These are phyloP conservation scores for Barnettozyma botsteinii DNA, from an alignment of 805 yeast genomes.

Conservation along the genomic window DNA sequence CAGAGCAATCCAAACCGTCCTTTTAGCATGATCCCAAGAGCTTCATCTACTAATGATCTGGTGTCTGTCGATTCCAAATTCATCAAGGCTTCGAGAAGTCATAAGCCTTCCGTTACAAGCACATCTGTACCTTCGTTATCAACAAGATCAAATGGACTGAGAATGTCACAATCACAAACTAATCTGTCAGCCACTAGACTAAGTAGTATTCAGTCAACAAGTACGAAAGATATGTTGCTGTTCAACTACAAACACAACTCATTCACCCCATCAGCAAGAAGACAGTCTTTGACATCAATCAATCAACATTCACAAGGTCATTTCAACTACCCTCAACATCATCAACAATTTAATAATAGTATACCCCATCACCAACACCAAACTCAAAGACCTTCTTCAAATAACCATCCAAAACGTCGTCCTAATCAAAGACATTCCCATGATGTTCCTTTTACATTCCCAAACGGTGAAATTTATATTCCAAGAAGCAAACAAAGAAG, in stretches of 20 bases:
- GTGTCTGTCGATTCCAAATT: conserved; percentile 10
- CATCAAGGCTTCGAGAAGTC: not conserved
- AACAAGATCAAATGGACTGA: conserved; percentile 5
- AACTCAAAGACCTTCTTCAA: not conserved
- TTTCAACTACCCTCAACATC: not conserved
- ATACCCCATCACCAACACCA: conserved; percentile 5
- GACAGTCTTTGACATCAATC: not conserved
- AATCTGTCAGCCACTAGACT: conserved; percentile 3
- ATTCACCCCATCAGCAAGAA: conserved; percentile 7
- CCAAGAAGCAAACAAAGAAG: conserved; percentile 24
- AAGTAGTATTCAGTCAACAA: not conserved
- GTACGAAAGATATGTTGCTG: conserved; percentile 4
- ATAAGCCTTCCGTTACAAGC: not conserved
- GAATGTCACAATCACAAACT: not conserved
- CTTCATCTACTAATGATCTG: conserved; percentile 22
- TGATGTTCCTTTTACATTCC: conserved; percentile 24
- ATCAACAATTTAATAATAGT: conserved; percentile 1
- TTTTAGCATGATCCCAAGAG: conserved; percentile 18
- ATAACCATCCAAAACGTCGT: conserved; percentile 2
- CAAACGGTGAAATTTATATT: conserved; percentile 27
- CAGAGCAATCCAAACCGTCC: not conserved
- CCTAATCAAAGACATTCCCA: conserved; percentile 7
- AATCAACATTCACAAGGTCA: not conserved
- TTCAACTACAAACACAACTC: conserved; percentile 4
- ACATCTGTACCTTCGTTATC: conserved; percentile 11